Percentiles rank a stretch among this genome's conserved stretches.
Evolutionary conservation across 2,329 filamentous ascomycete species (phyloP).

Genomic region (Penicillium sp.): DNA sequence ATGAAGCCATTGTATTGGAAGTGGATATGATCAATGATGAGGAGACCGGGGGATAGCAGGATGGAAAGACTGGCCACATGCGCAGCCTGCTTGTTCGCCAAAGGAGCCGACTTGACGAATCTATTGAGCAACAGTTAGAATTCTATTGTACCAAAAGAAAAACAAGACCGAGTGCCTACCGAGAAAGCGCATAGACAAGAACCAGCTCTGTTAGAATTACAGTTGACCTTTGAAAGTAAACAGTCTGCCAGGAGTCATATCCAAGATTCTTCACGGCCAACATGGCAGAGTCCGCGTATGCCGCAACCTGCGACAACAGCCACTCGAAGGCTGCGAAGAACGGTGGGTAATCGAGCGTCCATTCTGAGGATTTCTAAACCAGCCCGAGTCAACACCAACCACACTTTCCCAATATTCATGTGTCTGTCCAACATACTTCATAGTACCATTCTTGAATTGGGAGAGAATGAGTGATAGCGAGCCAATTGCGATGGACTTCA

Average conservation of each 20-base stretch:
- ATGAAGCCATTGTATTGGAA: constrained; percentile 99
- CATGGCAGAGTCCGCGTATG: constrained; percentile 75
- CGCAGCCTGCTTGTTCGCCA: constrained; percentile 66
- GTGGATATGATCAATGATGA: constrained; percentile 98
- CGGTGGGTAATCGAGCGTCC: constrained; percentile 97
- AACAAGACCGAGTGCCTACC: constrained; percentile 48
- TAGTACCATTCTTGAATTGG: constrained; percentile 90
- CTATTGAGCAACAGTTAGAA: constrained; percentile 42
- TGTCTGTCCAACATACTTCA: constrained; percentile 55
- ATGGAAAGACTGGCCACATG: constrained; percentile 87
- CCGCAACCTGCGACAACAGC: constrained; percentile 77
- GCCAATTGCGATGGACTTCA: constrained; percentile 98
- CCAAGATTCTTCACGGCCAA: constrained; percentile 74
- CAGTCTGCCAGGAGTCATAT: constrained; percentile 88
- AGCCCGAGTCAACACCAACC: constrained; percentile 1
- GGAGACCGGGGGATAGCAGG: constrained; percentile 82
- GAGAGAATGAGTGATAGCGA: constrained; percentile 89
- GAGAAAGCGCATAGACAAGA: constrained; percentile 75
- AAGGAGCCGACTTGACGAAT: constrained; percentile 70
- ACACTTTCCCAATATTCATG: neutral
- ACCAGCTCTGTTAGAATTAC: constrained; percentile 84
- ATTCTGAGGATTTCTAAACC: constrained; percentile 84
- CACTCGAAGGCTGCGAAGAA: constrained; percentile 99
- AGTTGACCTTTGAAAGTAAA: constrained; percentile 88
- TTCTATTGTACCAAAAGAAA: neutral